Evolutionary conservation across 2,329 filamentous ascomycete genomes (phyloP).

Genomic region (Fusarium sp.): DNA sequence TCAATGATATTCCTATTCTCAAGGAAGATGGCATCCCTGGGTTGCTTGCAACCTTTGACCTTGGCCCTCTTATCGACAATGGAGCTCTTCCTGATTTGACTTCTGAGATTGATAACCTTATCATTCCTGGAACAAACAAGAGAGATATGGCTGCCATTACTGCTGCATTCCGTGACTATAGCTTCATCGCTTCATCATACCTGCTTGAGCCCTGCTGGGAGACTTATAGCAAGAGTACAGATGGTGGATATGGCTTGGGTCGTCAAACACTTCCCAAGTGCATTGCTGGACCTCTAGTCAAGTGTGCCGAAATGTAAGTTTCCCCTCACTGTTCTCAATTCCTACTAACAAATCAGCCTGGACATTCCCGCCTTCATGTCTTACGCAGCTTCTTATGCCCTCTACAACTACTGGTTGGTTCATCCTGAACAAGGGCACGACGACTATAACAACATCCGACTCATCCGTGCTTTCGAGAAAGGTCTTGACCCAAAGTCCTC

Average conservation of each 20-base stretch:
- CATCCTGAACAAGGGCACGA: conserved; percentile 70
- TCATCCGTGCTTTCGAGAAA: conserved; percentile 92
- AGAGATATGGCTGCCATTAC: conserved; percentile 39
- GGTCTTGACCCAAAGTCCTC: conserved; percentile 89
- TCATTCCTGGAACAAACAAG: conserved; percentile 32
- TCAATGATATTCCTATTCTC: conserved; percentile 39
- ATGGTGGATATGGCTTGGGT: conserved; percentile 34
- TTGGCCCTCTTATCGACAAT: conserved; percentile 35
- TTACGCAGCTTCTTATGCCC: conserved; percentile 75
- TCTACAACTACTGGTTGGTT: conserved; percentile 76
- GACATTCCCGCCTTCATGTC: conserved; percentile 45
- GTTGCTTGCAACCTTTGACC: conserved; percentile 32
- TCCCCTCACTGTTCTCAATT: rapidly evolving
- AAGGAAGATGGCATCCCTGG: conserved; percentile 37
- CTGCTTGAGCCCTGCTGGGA: conserved; percentile 41
- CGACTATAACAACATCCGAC: conserved; percentile 78
- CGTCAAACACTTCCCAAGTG: conserved; percentile 39
- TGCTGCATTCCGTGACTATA: conserved; percentile 39
- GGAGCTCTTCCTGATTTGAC: conserved; percentile 39
- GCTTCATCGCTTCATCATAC: conserved; percentile 38
- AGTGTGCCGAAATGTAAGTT: conserved; percentile 40
- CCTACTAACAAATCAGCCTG: conserved; percentile 18
- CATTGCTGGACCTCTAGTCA: conserved; percentile 40
- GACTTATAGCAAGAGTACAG: conserved; percentile 31
- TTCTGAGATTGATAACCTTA: conserved; percentile 36